Base-by-base conservation (phyloP, 2,329 filamentous ascomycete genomes). In the Exophiala calicioides region DNA sequence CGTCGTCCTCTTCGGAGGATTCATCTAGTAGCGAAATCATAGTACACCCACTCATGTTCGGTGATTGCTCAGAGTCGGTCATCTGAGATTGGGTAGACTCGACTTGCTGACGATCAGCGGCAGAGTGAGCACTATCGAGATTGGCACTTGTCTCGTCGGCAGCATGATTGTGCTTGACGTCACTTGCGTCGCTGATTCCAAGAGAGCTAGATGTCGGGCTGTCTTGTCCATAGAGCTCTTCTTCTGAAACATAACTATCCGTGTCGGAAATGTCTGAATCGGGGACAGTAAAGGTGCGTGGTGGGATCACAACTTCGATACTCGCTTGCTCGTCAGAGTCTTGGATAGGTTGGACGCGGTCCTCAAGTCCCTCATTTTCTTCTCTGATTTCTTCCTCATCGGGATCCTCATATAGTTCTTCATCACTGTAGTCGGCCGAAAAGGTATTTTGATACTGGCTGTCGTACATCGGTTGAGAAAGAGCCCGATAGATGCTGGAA, bases 381-480 rank as follows among this genome's bases (percentile, higher is more conserved):
- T 40, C 32, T 21, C 18, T 32, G 3, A 27, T 34, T 6, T 32
- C 31, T 23, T 38, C 38, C 13, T 37, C 18, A 12, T 30, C 31
- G 10, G 26, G 23, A 23, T 35, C 34, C 27, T 52, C 32, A 27
- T 45, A 39, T 19, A 30, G 10, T 24, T 56, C 40, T 4, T 56
- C 55, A 9, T 62, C 61, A 34, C 65, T 65, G 20, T 71, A 67
- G 19, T 67, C 66, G 12, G 69, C 67, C 37, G 59, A 60, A 47
- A 71, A 72, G 9, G 63, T 69, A 45, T 72, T 72, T 18, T 56
- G 62, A 29, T 16, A 33, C 21, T 39, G 13, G 20, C 31, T 24
- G 21, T 10, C 16, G 19, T 18, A 20, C 8, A 27, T 3, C 8
- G 31, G 27, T n/a, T 19, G 12, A 19, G 29, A 10, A 15, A 19